Conservation (phyloP, 768 basidiomycete species). For the Stropharia rugosoannulata region DNA sequence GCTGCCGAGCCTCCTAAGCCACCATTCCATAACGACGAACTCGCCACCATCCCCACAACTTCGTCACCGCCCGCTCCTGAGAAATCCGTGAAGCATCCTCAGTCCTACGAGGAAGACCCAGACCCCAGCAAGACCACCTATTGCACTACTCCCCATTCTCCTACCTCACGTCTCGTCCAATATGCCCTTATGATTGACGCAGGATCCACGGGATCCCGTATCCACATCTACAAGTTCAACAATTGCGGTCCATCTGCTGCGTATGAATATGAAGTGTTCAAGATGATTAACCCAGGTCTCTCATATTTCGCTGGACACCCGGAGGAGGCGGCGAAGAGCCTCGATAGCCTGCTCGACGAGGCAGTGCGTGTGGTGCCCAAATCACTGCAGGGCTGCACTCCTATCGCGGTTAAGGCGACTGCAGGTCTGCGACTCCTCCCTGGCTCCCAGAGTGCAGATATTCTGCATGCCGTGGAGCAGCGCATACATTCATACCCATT, state of each 20-base stretch:
- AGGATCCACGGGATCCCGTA: slow-evolving; percentile 94
- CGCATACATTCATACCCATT: slow-evolving; percentile 73
- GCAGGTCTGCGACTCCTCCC: slow-evolving; percentile 83
- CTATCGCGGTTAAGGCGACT: slow-evolving; percentile 89
- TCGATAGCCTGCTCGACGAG: slow-evolving; percentile 79
- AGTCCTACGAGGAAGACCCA: slow-evolving; percentile 48
- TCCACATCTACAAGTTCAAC: slow-evolving; percentile 99
- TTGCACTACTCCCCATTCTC: slow-evolving; percentile 64
- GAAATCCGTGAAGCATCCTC: slow-evolving; percentile 30
- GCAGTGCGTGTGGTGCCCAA: slow-evolving; percentile 78
- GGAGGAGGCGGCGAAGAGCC: slow-evolving; percentile 68
- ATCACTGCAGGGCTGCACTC: slow-evolving; percentile 70
- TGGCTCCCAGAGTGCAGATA: slow-evolving; percentile 57
- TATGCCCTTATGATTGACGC: slow-evolving; percentile 98
- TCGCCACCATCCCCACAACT: background rate
- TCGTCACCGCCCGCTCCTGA: background rate
- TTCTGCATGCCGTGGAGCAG: slow-evolving; percentile 70
- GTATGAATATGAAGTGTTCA: slow-evolving; percentile 95
- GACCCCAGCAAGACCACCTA: slow-evolving; percentile 71
- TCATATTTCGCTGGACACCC: slow-evolving; percentile 62
- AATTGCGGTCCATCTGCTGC: slow-evolving; percentile 74
- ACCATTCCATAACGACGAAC: slow-evolving; percentile 10
- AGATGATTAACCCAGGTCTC: slow-evolving; percentile 77
- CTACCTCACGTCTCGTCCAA: slow-evolving; percentile 60
- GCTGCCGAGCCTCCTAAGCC: slow-evolving; percentile 5